A percentile compares a stretch with the other conserved stretches of the same genome.
phyloP scores from a whole-genome alignment of 2,329 filamentous ascomycete species.

The Ophioceras dolichostomum region DNA sequence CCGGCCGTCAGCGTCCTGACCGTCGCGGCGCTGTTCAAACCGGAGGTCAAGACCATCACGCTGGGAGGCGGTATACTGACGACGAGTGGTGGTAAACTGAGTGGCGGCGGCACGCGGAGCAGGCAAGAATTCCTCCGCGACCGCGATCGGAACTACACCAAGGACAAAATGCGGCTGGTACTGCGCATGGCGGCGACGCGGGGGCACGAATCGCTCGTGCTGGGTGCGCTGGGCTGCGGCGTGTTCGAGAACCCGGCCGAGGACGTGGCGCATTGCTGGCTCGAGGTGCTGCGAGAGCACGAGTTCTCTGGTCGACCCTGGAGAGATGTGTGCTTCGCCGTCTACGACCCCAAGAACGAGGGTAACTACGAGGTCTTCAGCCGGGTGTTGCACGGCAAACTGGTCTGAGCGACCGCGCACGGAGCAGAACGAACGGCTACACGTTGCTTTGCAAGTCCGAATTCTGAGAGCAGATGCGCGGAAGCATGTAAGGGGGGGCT shows the following conservation, averaged over 20 bases:
- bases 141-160: conserved; percentile 38
- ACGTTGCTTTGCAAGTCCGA: no score
- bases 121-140: conserved; percentile 24
- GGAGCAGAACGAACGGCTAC: no score
- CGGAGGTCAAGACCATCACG: background rate
- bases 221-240: conserved; percentile 60
- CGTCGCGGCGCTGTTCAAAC: conserved; percentile 36
- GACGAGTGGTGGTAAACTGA: no score
- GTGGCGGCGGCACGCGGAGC: background rate
- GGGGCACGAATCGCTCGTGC: conserved; percentile 45
- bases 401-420: conserved; percentile 16
- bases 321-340: conserved; percentile 51
- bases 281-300: conserved; percentile 42
- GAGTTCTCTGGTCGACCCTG: conserved; percentile 57
- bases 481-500: no score
- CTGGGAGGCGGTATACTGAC: background rate
- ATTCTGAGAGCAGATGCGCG: no score
- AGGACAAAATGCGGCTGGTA: conserved; percentile 49
- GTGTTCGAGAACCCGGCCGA: conserved; percentile 49
- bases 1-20: conserved; percentile 48
- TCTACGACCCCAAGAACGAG: conserved; percentile 31
- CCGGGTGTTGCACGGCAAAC: conserved; percentile 23
- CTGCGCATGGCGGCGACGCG: conserved; percentile 46
- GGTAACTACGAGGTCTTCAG: conserved; percentile 40
- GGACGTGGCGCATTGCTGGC: conserved; percentile 52